phyloP scores from a whole-genome alignment of 495 filamentous ascomycete species.

The Clohesyomyces aquaticus region DNA sequence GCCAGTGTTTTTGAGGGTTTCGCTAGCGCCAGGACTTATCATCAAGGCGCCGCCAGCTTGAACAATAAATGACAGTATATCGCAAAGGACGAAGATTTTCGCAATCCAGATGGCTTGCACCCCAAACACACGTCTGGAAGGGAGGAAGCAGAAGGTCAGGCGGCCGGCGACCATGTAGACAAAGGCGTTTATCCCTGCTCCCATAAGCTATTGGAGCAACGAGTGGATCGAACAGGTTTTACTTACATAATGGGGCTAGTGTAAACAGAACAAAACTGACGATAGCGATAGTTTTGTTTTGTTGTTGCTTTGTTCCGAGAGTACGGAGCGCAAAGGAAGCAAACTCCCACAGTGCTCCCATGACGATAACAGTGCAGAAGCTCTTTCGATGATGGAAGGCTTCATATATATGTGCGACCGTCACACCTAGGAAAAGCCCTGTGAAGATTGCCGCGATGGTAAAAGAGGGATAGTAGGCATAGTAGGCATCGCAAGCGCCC shows the following conservation, averaged over 20 bases:
- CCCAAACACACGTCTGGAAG: conserved; percentile 50
- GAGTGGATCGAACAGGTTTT: conserved; percentile 7
- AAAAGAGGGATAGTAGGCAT: conserved; percentile 48
- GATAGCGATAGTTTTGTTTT: conserved; percentile 39
- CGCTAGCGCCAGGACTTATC: conserved; percentile 38
- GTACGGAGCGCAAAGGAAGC: conserved; percentile 49
- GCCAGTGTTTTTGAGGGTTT: conserved; percentile 45
- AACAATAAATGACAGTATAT: conserved; percentile 63
- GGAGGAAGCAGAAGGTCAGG: conserved; percentile 61
- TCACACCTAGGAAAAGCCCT: conserved; percentile 5
- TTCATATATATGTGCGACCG: conserved; percentile 12
- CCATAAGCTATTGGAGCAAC: neutral
- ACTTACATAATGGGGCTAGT: conserved; percentile 52
- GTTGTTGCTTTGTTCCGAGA: conserved; percentile 47
- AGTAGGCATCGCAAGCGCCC: conserved; percentile 50
- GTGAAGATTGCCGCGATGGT: conserved; percentile 7
- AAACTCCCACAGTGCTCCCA: conserved; percentile 51
- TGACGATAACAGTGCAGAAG: conserved; percentile 59
- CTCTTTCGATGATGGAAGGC: conserved; percentile 30
- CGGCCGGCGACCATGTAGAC: conserved; percentile 69
- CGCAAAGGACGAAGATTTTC: conserved; percentile 63
- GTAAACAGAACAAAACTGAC: conserved; percentile 49
- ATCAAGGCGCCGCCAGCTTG: conserved; percentile 58
- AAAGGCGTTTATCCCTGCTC: conserved; percentile 62
- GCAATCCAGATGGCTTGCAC: conserved; percentile 56